Conservation (phyloP, 768 basidiomycete species). For the Tricholoma bakamatsutake region DNA sequence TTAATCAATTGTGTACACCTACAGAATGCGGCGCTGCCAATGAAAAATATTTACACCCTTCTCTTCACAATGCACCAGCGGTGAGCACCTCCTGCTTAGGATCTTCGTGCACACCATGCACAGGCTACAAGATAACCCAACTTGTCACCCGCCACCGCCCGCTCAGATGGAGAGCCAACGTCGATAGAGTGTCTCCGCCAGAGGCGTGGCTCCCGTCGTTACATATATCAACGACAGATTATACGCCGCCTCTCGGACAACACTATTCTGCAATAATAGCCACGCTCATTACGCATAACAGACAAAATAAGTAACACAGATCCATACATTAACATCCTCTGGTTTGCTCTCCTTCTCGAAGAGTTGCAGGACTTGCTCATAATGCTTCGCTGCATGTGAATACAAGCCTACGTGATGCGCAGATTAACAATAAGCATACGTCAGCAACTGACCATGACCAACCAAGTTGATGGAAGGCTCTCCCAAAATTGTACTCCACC, state of each 20-base stretch:
- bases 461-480: conserved; percentile 94
- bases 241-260: conserved; percentile 79
- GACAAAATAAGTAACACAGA: neutral
- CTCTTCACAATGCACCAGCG: too few relatives aligned
- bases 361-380: conserved; percentile 66
- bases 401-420: conserved; percentile 52
- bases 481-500: conserved; percentile 90
- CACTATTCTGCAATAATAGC: conserved; percentile 32
- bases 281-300: neutral
- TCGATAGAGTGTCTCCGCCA: conserved; percentile 66
- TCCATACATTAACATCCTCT: conserved; percentile 23
- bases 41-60: too few relatives aligned
- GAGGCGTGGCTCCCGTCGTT: conserved; percentile 64
- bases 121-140: neutral
- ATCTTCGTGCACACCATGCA: too few relatives aligned
- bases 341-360: conserved; percentile 36
- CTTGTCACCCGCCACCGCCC: neutral
- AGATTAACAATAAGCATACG: neutral
- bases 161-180: conserved; percentile 76
- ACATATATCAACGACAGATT: conserved; percentile 83
- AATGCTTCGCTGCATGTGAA: conserved; percentile 79
- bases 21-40: too few relatives aligned
- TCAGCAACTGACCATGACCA: conserved; percentile 12
- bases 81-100: too few relatives aligned
- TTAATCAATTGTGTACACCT: too few relatives aligned